Percentiles rank a stretch among this genome's conserved stretches.
phyloP scores from a whole-genome alignment of 108 stramenopile genomes.

The Skeletonema marinoi region DNA sequence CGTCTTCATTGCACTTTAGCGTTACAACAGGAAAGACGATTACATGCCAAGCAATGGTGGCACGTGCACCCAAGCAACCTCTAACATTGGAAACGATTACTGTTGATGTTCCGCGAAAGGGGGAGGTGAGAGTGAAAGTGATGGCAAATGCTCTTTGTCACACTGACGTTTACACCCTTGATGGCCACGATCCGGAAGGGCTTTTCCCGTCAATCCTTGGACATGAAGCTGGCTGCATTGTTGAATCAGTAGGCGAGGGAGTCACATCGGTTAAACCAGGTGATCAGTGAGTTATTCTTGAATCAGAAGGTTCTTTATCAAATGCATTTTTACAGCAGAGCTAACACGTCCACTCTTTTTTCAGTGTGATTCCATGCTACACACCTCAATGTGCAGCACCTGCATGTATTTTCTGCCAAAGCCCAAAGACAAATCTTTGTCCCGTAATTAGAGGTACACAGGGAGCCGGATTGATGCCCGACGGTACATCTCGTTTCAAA shows the following conservation, averaged over 20 bases:
- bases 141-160: constrained; percentile 92
- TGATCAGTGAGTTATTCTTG: constrained; percentile 52
- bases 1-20: too few species aligned
- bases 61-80: constrained; percentile 77
- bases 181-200: constrained; percentile 91
- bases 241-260: constrained; percentile 86
- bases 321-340: too few species aligned
- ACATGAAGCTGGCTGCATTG: constrained; percentile 77
- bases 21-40: constrained; percentile 66
- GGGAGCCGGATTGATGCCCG: constrained; percentile 84
- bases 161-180: constrained; percentile 90
- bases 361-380: constrained; percentile 81
- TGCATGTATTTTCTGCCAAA: constrained; percentile 87
- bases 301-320: too few species aligned
- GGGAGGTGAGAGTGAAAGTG: constrained; percentile 74
- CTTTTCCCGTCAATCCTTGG: constrained; percentile 90
- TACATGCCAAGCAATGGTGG: constrained; percentile 87
- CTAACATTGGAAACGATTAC: constrained; percentile 82
- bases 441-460: constrained; percentile 83
- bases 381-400: constrained; percentile 76
- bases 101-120: constrained; percentile 88
- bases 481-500: constrained; percentile 58
- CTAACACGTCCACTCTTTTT: too few species aligned
- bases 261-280: constrained; percentile 78
- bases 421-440: constrained; percentile 93